phyloP scores from a whole-genome alignment of 768 basidiomycete genomes.

The Leucosporidium scottii region DNA sequence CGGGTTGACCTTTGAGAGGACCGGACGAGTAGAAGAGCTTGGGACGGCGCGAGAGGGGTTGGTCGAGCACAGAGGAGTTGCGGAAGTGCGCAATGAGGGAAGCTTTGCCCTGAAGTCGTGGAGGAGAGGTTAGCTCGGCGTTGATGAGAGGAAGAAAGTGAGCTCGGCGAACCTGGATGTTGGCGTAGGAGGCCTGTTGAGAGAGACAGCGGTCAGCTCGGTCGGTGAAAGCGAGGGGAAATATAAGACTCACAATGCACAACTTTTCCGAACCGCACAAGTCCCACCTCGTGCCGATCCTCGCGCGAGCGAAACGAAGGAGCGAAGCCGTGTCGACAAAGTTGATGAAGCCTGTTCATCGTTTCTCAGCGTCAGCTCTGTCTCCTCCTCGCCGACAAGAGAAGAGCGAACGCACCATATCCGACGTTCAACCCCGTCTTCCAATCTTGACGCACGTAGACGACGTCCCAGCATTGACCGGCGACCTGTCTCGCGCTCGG shows the following conservation, averaged over 20 bases:
- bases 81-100: conserved; percentile 86
- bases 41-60: conserved; percentile 71
- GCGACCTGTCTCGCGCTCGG: conserved; percentile 66
- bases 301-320: conserved; percentile 62
- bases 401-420: conserved; percentile 24
- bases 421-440: conserved; percentile 40
- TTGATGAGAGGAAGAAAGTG: too few species aligned
- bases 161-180: conserved; percentile 63
- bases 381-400: too few species aligned
- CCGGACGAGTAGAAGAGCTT: conserved; percentile 69
- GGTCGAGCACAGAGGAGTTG: conserved; percentile 84
- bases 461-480: conserved; percentile 70
- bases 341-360: conserved; percentile 67
- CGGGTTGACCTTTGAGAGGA: conserved; percentile 61
- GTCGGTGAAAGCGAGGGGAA: background rate
- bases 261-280: conserved; percentile 88
- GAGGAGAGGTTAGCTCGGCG: too few species aligned
- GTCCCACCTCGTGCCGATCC: conserved; percentile 81
- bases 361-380: background rate
- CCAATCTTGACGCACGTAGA: conserved; percentile 56
- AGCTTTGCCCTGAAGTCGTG: conserved; percentile 64
- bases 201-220: conserved; percentile 34
- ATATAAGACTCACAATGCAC: conserved; percentile 55
- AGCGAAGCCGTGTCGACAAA: conserved; percentile 69
- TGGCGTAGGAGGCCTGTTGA: conserved; percentile 57